Base-by-base conservation (phyloP, 306 rosid genomes). In the Castanea crenata region DNA sequence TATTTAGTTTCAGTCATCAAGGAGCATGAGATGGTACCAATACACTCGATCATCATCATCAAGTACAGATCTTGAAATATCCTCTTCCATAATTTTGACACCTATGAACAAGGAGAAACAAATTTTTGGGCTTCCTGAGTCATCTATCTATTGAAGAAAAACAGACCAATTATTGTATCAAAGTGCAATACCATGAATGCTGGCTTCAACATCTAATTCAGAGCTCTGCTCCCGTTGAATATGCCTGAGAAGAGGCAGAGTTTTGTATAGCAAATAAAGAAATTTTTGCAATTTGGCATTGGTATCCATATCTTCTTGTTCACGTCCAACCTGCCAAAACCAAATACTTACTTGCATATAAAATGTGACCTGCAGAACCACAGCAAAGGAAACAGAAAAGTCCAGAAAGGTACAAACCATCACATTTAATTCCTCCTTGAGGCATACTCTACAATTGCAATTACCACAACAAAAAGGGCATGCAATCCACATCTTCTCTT, bases 391-490 rank as follows among this genome's bases (percentile, higher is more conserved):
- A 73, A 73, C 29, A 68, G 31, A 76, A 54, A 69, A 71, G 29
- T 78, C 74, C 74, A 29, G 35, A 79, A 49, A 71, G 54, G 65
- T 74, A 82, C 87, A 49, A 12, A 88, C 91, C 87, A 80, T 27
- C 49, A 74, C 68, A 46, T 82, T 71, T 84, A 86, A 71, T 78
- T 81, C 77, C 82, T 84, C 83, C 86, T 87, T 86, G 79, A 90
- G 82, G 78, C 93, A 90, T 79, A 86, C 10, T 79, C 93, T 75
- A 79, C 93, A 90, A 78, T 87, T 90, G 86, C 93, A 90, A 80
- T 86, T 82, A 68, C 83, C 82, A 56, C 81, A 70, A 72, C 93
- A 90, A 80, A 84, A 86, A 63, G 93, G 93, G 62, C 93, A 90
- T 31, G 87, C 79, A 59, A 7, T 46, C 80, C 68, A 90, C 77